Evolutionary conservation across 2,329 filamentous ascomycete species (phyloP).

Genomic region (Exophiala sp.): DNA sequence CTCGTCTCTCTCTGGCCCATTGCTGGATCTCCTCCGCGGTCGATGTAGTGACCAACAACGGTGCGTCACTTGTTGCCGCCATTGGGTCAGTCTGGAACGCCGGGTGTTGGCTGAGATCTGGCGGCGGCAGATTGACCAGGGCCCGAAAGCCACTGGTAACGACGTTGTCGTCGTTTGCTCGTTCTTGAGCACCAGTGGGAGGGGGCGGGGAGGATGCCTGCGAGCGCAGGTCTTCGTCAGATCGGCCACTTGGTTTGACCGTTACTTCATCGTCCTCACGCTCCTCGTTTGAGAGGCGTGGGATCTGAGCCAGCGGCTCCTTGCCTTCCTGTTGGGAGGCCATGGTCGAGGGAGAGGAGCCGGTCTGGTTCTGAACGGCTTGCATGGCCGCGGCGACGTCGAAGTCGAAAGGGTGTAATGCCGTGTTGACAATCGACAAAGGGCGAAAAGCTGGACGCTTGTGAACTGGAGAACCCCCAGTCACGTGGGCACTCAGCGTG

Average conservation of each 20-base stretch:
- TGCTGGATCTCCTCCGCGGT: slow-evolving; percentile 17
- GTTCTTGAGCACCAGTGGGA: not conserved
- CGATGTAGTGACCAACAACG: slow-evolving; percentile 23
- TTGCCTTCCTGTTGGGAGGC: not conserved
- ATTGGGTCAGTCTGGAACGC: slow-evolving; percentile 15
- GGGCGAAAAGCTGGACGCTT: slow-evolving; percentile 8
- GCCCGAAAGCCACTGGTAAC: slow-evolving; percentile 17
- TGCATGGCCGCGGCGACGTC: slow-evolving; percentile 18
- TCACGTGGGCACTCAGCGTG: slow-evolving; percentile 16
- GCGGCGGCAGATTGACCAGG: slow-evolving; percentile 17
- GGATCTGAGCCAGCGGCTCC: not conserved
- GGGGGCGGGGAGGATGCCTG: not conserved
- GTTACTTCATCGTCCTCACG: slow-evolving; percentile 17
- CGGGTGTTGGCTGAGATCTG: slow-evolving; percentile 26
- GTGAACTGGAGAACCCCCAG: slow-evolving; percentile 2
- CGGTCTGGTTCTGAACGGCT: slow-evolving; percentile 11
- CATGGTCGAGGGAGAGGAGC: not conserved
- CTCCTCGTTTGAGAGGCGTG: slow-evolving; percentile 1
- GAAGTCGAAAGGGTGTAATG: slow-evolving; percentile 22
- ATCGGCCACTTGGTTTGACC: not conserved
- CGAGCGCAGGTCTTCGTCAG: not conserved
- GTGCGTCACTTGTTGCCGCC: slow-evolving; percentile 16
- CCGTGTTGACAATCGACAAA: slow-evolving; percentile 21
- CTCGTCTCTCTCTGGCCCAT: slow-evolving; percentile 13
- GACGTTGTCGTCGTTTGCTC: slow-evolving; percentile 2